Percentiles rank a stretch among this genome's conserved stretches.
Conservation (phyloP, 192 early-diverging fungal species). For the Backusella luteola region DNA sequence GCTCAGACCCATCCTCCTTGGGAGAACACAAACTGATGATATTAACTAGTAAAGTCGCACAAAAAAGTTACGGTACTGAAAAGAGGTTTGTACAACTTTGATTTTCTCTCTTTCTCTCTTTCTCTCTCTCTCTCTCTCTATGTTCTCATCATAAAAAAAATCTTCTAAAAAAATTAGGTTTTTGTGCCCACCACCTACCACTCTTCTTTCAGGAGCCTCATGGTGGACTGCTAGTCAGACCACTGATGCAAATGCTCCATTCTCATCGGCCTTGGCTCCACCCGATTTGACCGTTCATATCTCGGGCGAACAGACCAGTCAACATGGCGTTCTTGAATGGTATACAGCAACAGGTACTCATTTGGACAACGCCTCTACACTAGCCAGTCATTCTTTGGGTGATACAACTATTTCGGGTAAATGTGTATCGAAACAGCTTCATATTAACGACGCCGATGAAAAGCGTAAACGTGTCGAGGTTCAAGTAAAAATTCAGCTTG, state of each 20-base stretch:
- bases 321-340: constrained; percentile 55
- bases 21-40: constrained; percentile 69
- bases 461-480: constrained; percentile 77
- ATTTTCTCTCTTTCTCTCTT: neutral
- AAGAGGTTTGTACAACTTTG: constrained; percentile 55
- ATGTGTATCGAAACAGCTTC: constrained; percentile 79
- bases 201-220: constrained; percentile 66
- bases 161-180: constrained; percentile 47
- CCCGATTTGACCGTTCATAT: constrained; percentile 56
- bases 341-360: constrained; percentile 42
- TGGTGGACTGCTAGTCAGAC: constrained; percentile 52
- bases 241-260: neutral
- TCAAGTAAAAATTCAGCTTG: constrained; percentile 69
- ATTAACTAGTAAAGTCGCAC: constrained; percentile 84
- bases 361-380: constrained; percentile 34
- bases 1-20: constrained; percentile 18
- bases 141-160: neutral
- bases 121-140: neutral
- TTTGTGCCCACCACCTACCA: constrained; percentile 79
- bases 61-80: constrained; percentile 92
- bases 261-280: constrained; percentile 19
- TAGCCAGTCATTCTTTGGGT: neutral
- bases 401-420: constrained; percentile 54
- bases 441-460: constrained; percentile 81
- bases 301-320: constrained; percentile 53